A percentile compares a stretch with the other conserved stretches of the same genome.
Evolutionary conservation across 768 basidiomycete species (phyloP).

Genomic region (Cyclocybe aegerita): DNA sequence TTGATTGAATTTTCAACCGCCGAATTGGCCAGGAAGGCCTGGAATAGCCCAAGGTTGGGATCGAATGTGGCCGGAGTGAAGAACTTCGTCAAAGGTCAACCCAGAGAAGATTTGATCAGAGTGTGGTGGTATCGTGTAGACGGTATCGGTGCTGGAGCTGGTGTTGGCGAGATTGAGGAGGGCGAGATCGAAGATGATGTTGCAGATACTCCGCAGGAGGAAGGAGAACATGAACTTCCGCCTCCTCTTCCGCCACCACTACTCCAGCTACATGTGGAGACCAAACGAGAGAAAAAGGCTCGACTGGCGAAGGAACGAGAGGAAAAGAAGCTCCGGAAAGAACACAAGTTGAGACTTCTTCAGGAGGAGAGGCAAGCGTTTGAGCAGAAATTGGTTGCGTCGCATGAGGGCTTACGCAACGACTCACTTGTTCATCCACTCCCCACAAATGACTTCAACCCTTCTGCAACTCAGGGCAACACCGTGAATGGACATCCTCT

Average conservation of each 20-base stretch:
- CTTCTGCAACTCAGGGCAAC: no score
- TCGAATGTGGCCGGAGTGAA: slow-evolving; percentile 24
- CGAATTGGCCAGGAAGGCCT: slow-evolving; percentile 45
- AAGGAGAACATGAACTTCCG: slow-evolving; percentile 3
- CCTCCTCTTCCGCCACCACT: slow-evolving; percentile 24
- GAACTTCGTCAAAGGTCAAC: slow-evolving; percentile 38
- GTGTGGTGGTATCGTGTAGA: slow-evolving; percentile 52
- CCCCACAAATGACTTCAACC: not conserved
- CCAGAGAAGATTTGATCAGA: slow-evolving; percentile 42
- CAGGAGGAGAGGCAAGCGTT: slow-evolving; percentile 4
- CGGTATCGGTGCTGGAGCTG: slow-evolving; percentile 35
- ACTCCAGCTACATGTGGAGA: slow-evolving; percentile 21
- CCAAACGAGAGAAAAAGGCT: slow-evolving; percentile 28
- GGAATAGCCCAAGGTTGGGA: slow-evolving; percentile 48
- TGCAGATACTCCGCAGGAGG: slow-evolving; percentile 16
- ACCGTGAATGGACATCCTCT: no score
- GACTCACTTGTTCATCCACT: not conserved
- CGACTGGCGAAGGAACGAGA: slow-evolving; percentile 25
- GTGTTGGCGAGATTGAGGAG: slow-evolving; percentile 47
- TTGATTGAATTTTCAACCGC: slow-evolving; percentile 50
- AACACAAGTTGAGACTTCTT: slow-evolving; percentile 4
- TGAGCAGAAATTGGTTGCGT: not conserved
- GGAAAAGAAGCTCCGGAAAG: slow-evolving; percentile 18
- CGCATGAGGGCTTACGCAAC: not conserved
- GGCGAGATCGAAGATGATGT: slow-evolving; percentile 47